Base-by-base conservation (phyloP, 192 early-diverging fungal species). In the Coemansia sp. region DNA sequence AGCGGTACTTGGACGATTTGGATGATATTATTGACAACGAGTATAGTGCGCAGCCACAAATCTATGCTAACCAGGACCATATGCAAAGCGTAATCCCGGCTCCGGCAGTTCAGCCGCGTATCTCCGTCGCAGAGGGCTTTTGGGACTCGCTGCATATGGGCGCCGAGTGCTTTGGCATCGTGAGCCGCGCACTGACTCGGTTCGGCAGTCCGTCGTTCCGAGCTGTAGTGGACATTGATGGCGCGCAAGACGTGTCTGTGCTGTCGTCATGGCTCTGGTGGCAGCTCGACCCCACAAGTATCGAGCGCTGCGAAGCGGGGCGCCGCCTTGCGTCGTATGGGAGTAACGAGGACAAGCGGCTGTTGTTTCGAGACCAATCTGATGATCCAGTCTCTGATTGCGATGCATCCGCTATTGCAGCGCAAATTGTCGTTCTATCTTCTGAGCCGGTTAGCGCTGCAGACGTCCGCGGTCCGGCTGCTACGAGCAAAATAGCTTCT, bases 201-300 rank as follows among this genome's bases (percentile, higher is more conserved):
- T 68, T 62, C 43, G 72, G 72, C 2, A 24, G 38, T 27, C 72
- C 65, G 14, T 7, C 62, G 7, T 63, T 80, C 29, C 54, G 21
- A 9, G 54, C 55, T n/a, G 10, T 38, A 1, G 48, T 80, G 5
- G 62, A 54, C 0, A 37, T 80, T 15, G 15, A 49, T 2, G 62
- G 72, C 4, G 67, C 69, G 19, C 65, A 50, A 11, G 55, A 41
- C 45, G 45, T 32, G 2, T 53, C 64, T 2, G 72, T 75, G 6
- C 72, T 80, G n/a, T 49, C 68, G 10, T 68, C 77, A 24, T 74
- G 77, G 77, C 58, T 80, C 35, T 80, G 77, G 77, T 80, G 77
- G 77, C 77, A 74, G 63, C 41, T 80, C 1, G 77, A 80, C 25
- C 64, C 66, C 21, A 19, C 38, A 9, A 75, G 73, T 23, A 47